Conservation (phyloP, 2,329 filamentous ascomycete species). For the Cordyceps javanica region DNA sequence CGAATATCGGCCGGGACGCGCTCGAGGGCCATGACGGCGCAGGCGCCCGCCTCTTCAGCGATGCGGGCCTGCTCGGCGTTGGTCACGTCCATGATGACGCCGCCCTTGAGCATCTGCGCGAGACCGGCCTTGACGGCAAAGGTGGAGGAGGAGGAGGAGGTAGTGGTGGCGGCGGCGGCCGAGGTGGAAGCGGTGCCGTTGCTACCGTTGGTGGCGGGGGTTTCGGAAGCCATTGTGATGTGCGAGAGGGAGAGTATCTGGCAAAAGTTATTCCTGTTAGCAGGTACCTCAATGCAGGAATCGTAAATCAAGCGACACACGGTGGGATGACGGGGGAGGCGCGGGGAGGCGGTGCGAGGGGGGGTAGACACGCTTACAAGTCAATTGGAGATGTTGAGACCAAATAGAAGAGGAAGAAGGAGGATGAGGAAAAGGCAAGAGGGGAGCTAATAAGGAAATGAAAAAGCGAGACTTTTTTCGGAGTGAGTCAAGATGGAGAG, state of each 20-base stretch:
- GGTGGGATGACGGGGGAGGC: not conserved
- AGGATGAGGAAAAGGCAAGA: not conserved
- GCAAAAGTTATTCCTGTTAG: not conserved
- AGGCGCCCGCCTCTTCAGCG: constrained; percentile 92
- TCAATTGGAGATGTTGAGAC: constrained; percentile 1
- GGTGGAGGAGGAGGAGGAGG: constrained; percentile 36
- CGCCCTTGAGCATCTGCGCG: constrained; percentile 97
- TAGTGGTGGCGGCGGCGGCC: constrained; percentile 32
- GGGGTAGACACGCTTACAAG: not conserved
- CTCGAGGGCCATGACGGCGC: constrained; percentile 97
- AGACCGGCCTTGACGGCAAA: constrained; percentile 93
- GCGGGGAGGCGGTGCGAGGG: not conserved
- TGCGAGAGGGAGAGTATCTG: not conserved
- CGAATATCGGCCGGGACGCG: constrained; percentile 95
- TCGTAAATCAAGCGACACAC: not conserved
- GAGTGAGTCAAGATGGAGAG: constrained; percentile 5
- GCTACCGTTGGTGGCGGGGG: constrained; percentile 15
- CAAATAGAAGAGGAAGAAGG: not conserved
- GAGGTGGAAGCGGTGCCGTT: constrained; percentile 25
- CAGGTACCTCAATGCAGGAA: too few species aligned
- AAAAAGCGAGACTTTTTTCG: not conserved
- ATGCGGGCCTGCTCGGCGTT: constrained; percentile 92
- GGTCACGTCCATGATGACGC: constrained; percentile 99
- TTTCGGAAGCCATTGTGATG: constrained; percentile 29
- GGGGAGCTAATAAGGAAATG: constrained; percentile 4